Evolutionary conservation across 2,329 filamentous ascomycete species (phyloP), one percentile per base, ranked within the genome.

Genomic region (Ascochyta pisi): DNA sequence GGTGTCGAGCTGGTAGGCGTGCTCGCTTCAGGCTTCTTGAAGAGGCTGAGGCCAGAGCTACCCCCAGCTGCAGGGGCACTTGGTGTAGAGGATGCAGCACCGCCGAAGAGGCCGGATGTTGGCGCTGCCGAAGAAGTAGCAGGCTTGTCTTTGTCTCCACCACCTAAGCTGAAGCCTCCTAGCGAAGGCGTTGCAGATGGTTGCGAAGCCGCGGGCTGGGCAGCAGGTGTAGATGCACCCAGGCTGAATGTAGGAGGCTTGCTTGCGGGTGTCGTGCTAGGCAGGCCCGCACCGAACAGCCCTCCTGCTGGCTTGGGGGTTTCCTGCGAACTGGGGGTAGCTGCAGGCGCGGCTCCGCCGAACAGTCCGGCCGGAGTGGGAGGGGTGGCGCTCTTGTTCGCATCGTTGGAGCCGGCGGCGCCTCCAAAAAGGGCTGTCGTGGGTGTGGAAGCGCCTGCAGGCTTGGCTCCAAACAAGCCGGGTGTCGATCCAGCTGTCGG

Each of bases 271-370:
- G 69, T 69, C 24, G 67, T 63, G 33, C 71, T 64, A 29, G 70
- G 66, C 3, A 69, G 69, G 50, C 63, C 66, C 34, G 68, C 69
- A 53, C 67, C 67, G 34, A 69, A 46, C 22, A 56, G 58, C 16
- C 60, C 61, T 41, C 70, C 63, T 26, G 66, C 61, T 37, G 71
- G 61, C 56, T 74, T 73, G 34, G 71, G 60, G 23, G 72, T 66
- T 38, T 64, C 61, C 70, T 76, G 67, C 57, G 68, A 49, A 42
- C 60, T 58, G 67, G 68, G 53, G 62, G 71, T 58, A 73, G 73
- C 26, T 74, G 64, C 41, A 60, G 64, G 51, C 57, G 67, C 55
- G 35, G 51, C 62, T 19, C 51, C 62, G 34, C 68, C 63, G 52
- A 71, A 71, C 6, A 69, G 56, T 33, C 47, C 58, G 16, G 56